Percentiles rank a stretch among this genome's conserved stretches.
phyloP scores from a whole-genome alignment of 306 rosid species.

The Vigna unguiculata region DNA sequence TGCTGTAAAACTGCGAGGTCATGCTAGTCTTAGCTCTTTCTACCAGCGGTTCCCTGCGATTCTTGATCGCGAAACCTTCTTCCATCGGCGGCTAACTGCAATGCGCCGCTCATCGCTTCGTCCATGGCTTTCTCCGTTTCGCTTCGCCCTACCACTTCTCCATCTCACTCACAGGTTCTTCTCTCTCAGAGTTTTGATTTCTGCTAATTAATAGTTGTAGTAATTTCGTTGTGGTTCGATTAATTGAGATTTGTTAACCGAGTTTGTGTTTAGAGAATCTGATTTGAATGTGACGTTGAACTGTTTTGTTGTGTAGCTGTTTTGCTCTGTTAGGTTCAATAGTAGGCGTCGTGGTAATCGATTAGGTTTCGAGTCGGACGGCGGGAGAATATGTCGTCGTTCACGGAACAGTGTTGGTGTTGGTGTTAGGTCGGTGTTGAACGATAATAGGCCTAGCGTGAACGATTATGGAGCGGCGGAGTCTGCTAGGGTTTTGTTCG shows the following conservation, averaged over 20 bases:
- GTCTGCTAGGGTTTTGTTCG: conserved; percentile 81
- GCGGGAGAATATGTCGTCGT: conserved; percentile 44
- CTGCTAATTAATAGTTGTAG: neutral
- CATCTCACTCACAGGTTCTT: conserved; percentile 44
- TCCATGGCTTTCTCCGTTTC: conserved; percentile 73
- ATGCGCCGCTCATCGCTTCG: conserved; percentile 42
- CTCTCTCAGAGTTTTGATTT: neutral
- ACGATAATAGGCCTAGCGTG: conserved; percentile 50
- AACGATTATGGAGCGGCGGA: conserved; percentile 69
- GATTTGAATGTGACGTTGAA: conserved; percentile 14
- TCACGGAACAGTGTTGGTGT: conserved; percentile 34
- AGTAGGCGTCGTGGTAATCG: conserved; percentile 41
- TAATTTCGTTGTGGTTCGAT: neutral
- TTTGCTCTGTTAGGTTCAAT: conserved; percentile 52
- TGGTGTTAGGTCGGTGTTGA: conserved; percentile 56
- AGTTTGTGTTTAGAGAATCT: neutral
- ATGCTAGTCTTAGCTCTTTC: neutral
- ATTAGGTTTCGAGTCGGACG: conserved; percentile 39
- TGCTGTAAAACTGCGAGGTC: neutral
- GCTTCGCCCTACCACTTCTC: conserved; percentile 59
- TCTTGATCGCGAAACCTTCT: conserved; percentile 11
- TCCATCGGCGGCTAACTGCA: conserved; percentile 40
- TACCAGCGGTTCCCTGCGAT: neutral
- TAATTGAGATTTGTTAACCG: neutral
- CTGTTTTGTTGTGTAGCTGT: conserved; percentile 58